Base-by-base conservation (phyloP, 768 basidiomycete genomes). In the Exidia glandulosa region DNA sequence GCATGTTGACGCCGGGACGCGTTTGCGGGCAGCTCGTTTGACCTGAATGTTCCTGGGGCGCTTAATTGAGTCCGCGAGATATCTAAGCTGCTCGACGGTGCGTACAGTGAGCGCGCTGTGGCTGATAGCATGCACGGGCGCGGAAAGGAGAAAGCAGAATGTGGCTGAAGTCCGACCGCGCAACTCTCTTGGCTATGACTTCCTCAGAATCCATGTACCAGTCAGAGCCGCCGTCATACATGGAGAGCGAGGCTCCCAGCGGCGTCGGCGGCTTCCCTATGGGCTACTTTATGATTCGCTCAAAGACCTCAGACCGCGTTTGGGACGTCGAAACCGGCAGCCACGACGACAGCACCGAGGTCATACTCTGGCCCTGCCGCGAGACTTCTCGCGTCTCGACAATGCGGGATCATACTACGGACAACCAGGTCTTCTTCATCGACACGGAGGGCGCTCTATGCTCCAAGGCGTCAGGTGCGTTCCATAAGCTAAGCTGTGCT, bases 351-450 rank as follows among this genome's bases (percentile, higher is more conserved):
- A 82, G 83, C 3, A 76, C 82, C 1, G 79, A 81, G 57, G 66
- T 90, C 58, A 74, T 83, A 56, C 73, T 92, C 4, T 91, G 80
- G 80, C 80, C 82, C 2, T 83, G 84, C 71, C 89, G 82, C 61
- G 90, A 92, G 63, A 81, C 72, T 12, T 88, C 86, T 3, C 74
- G 90, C 3, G 89, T 92, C 25, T 13, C 37, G 27, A 63, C 56
- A 30, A 45, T 50, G 48, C 54, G 90, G 61, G 78, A 76, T 61
- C 86, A 86, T 0, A 79, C 80, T 33, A 77, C 84, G 2, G 83
- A 88, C 62, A 92, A 93, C 41, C 57, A 91, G 87, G 87, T 92
- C 19, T 92, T 90, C 74, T 92, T 88, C 73, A 81, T 92, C 58
- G 90, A 93, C 68, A 79, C 81, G 2, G 80, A 81, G 23, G 90